A percentile compares a stretch with the other conserved stretches of the same genome.
phyloP scores from a whole-genome alignment of 805 yeast genomes.

The Kodamaea hsintzibuensis region DNA sequence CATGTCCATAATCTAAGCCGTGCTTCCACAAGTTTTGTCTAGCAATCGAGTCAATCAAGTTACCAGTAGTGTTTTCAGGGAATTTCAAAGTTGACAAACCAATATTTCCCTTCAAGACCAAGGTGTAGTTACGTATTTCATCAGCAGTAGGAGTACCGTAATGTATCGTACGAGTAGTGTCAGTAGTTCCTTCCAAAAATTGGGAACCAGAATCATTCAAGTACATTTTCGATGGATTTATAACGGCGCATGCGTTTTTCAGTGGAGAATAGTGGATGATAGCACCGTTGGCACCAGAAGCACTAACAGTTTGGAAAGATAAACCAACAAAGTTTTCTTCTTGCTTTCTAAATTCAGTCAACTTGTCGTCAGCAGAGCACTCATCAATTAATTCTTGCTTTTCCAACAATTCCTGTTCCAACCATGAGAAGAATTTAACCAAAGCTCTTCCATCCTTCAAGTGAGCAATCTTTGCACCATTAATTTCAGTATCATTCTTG shows the following conservation, averaged over 20 bases:
- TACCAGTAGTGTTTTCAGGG: slow-evolving; percentile 58
- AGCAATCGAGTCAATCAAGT: slow-evolving; percentile 55
- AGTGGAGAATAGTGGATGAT: slow-evolving; percentile 72
- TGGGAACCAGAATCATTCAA: slow-evolving; percentile 63
- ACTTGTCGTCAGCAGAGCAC: slow-evolving; percentile 56
- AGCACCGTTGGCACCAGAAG: slow-evolving; percentile 77
- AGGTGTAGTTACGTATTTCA: slow-evolving; percentile 51
- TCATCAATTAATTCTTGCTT: slow-evolving; percentile 51
- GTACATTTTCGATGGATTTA: slow-evolving; percentile 54
- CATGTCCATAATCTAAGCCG: slow-evolving; percentile 62
- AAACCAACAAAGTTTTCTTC: slow-evolving; percentile 58
- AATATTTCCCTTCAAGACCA: slow-evolving; percentile 59
- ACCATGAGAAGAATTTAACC: slow-evolving; percentile 56
- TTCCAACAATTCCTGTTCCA: slow-evolving; percentile 51
- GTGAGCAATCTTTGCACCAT: slow-evolving; percentile 54
- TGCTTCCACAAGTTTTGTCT: slow-evolving; percentile 57
- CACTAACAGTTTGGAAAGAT: slow-evolving; percentile 72
- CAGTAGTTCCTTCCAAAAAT: slow-evolving; percentile 64
- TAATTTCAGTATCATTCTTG: slow-evolving; percentile 49
- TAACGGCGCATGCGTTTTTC: slow-evolving; percentile 41
- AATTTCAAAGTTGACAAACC: slow-evolving; percentile 50
- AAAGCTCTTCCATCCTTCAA: slow-evolving; percentile 61
- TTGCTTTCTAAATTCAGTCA: slow-evolving; percentile 35
- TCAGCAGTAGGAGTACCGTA: slow-evolving; percentile 48
- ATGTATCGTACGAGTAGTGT: slow-evolving; percentile 62